Conservation (phyloP, 192 early-diverging fungal genomes). For the Entomortierella beljakovae region DNA sequence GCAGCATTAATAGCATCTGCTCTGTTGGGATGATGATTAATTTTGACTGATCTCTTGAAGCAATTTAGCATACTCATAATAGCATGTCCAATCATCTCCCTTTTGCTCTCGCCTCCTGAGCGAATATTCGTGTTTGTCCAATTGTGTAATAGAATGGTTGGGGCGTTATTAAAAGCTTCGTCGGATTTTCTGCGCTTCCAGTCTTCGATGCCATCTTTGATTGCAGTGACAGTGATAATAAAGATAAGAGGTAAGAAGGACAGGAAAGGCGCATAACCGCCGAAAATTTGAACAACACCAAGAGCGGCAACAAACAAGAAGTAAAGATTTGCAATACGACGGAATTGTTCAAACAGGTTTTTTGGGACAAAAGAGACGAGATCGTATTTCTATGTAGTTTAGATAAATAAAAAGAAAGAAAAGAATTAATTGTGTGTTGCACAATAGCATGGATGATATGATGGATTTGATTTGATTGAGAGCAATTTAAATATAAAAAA, state of each 20-base stretch:
- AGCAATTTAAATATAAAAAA: neutral
- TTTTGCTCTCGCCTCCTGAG: slow-evolving; percentile 4
- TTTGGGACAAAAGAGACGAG: slow-evolving; percentile 91
- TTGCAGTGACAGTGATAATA: slow-evolving; percentile 81
- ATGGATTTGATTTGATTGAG: neutral
- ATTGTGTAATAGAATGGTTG: slow-evolving; percentile 59
- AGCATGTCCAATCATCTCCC: slow-evolving; percentile 11
- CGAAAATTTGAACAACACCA: slow-evolving; percentile 71
- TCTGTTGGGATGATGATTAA: neutral
- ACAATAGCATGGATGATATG: neutral
- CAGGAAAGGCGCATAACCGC: slow-evolving; percentile 77
- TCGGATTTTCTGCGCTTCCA: slow-evolving; percentile 88
- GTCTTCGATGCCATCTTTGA: slow-evolving; percentile 96
- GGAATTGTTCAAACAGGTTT: slow-evolving; percentile 98
- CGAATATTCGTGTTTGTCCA: slow-evolving; percentile 76
- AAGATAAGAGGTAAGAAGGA: slow-evolving; percentile 85
- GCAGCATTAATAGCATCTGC: slow-evolving; percentile 38
- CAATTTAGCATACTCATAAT: slow-evolving; percentile 14
- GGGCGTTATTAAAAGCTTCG: slow-evolving; percentile 81
- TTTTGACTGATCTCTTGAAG: neutral
- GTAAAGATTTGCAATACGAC: slow-evolving; percentile 94
- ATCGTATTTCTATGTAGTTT: slow-evolving; percentile 82
- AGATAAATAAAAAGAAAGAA: neutral
- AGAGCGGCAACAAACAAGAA: slow-evolving; percentile 91
- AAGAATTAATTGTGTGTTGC: no score